These are phyloP conservation scores for Dictyostelium purpureum DNA, from an alignment of 78 protist species.

Conservation along the genomic window DNA sequence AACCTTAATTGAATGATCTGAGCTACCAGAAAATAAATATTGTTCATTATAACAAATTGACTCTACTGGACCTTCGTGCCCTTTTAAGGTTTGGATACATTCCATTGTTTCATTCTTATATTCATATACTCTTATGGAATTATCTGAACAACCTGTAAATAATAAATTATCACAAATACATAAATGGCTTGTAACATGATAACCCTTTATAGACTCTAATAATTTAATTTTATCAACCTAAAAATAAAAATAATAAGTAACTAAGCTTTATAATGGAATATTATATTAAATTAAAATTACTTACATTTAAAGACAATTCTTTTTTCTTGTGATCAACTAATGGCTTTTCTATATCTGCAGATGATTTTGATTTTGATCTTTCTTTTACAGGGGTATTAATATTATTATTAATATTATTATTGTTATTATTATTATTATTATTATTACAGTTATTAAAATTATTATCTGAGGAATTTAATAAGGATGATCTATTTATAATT, in stretches of 20 bases:
- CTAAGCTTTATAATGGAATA: not conserved
- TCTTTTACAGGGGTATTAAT: not conserved
- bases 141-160: conserved; percentile 66
- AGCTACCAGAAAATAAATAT: conserved; percentile 42
- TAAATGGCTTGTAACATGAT: conserved; percentile 35
- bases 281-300: not conserved
- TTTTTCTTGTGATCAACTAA: conserved; percentile 5
- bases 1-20: conserved; percentile 64
- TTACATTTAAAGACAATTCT: not conserved
- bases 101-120: conserved; percentile 42
- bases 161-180: conserved; percentile 41
- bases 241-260: not conserved
- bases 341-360: conserved; percentile 23
- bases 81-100: conserved; percentile 30
- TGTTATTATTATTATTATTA: not conserved
- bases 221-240: conserved; percentile 22
- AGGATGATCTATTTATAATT: not conserved
- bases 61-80: conserved; percentile 79
- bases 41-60: conserved; percentile 73
- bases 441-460: not conserved
- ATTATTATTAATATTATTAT: not conserved
- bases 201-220: conserved; percentile 49
- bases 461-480: not conserved
- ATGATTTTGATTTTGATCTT: conserved; percentile 41
- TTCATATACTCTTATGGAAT: conserved; percentile 60